These are phyloP conservation scores for Cronartium quercuum DNA, from an alignment of 1,284 basidiomycete genomes.

Conservation along the genomic window DNA sequence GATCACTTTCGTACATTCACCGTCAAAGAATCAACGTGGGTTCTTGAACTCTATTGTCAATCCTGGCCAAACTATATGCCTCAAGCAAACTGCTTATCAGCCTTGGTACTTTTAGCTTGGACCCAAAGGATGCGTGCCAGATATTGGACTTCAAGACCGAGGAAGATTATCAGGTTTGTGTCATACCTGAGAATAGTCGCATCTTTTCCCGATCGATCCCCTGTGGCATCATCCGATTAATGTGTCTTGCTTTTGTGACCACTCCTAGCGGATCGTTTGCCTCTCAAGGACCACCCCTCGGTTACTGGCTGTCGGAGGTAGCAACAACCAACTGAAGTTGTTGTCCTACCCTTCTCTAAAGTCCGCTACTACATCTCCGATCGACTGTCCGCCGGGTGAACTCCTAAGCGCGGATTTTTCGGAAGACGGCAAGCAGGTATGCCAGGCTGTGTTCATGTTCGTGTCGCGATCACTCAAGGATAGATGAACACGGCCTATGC, in stretches of 20 bases:
- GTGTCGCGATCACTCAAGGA: too few relatives aligned
- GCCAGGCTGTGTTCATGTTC: neutral
- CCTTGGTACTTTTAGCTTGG: constrained; percentile 18
- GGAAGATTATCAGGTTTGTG: neutral
- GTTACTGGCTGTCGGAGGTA: constrained; percentile 30
- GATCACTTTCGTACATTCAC: constrained; percentile 16
- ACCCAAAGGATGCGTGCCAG: neutral
- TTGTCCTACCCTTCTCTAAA: constrained; percentile 25
- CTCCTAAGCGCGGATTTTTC: neutral
- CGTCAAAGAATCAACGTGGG: constrained; percentile 7
- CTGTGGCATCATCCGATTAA: neutral
- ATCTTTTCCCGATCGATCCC: neutral
- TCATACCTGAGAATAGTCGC: too few relatives aligned
- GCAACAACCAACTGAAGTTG: constrained; percentile 28
- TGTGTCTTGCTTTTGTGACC: neutral
- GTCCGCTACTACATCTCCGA: neutral
- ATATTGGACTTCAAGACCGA: constrained; percentile 9
- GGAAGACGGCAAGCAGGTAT: neutral
- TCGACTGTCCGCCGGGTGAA: neutral
- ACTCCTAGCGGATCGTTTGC: constrained; percentile 9
- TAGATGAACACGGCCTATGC: too few relatives aligned
- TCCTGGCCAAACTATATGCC: too few relatives aligned
- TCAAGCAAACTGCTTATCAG: constrained; percentile 32
- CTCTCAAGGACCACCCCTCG: constrained; percentile 4
- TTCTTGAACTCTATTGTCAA: neutral